Evolutionary conservation across 768 basidiomycete species (phyloP), one percentile per base, ranked within the genome.

Genomic region (Termitomyces sp.): DNA sequence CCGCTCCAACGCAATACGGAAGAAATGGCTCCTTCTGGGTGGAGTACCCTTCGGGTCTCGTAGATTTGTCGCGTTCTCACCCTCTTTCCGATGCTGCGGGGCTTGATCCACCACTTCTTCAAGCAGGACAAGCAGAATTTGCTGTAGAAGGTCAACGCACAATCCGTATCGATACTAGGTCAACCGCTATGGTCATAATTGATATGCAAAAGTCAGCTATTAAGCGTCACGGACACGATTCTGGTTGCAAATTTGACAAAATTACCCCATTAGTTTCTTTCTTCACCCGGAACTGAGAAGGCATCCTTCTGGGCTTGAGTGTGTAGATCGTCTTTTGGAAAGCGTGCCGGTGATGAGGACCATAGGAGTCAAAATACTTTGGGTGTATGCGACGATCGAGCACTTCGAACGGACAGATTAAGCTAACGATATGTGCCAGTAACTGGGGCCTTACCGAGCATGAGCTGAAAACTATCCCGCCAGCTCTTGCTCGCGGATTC

Each of bases 401-500:
- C n/a, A 46, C 36, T 52, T 57, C 38, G 32, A 20, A 45, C 50
- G 14, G 5, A 13, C 6, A 36, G 6, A 26, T 30, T 22, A 51
- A 22, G 36, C 50, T 52, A n/a, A 58, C 18, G 20, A 9, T 18
- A 20, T 22, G 35, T 55, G 14, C 47, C 41, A 88, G 85, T 8
- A 88, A 87, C 65, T 88, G 86, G 86, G 86, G 86, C 28, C 72
- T 88, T n/a, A 86, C 85, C 6, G 78, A 82, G 7, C 77, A 79
- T 59, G 86, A 87, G 60, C 72, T 87, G 24, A 70, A 74, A 51
- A 86, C 82, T 5, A 76, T 88, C 36, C 83, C 85, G 4, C 85
- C 86, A 18, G 71, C 84, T 10, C 76, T 85, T 30, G 68, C 75
- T n/a, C 80, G 84, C 32, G 76, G 79, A 11, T 84, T 85, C 68